Percentiles rank a stretch among this genome's conserved stretches.
These are phyloP conservation scores for Lasiosphaeriaceae sp. DNA, from an alignment of 495 filamentous ascomycete genomes.

Conservation along the genomic window DNA sequence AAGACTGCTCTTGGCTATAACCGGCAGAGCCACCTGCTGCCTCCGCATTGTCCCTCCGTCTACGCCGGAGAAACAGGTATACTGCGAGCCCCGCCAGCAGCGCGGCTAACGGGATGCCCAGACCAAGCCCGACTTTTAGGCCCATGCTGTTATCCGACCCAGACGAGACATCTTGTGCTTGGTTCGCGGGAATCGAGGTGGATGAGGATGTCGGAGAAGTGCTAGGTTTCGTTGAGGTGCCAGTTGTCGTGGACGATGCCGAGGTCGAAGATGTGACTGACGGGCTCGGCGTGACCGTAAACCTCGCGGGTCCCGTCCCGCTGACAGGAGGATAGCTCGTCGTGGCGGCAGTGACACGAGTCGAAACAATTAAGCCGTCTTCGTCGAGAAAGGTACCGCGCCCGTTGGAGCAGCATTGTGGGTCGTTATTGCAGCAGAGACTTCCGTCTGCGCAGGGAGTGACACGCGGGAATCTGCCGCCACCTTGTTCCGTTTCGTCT, in stretches of 20 bases:
- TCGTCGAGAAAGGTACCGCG: slow-evolving; percentile 23
- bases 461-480: slow-evolving; percentile 20
- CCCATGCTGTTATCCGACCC: background rate
- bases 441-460: slow-evolving; percentile 21
- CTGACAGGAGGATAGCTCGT: slow-evolving; percentile 17
- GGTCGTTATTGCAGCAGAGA: slow-evolving; percentile 27
- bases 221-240: background rate
- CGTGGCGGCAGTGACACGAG: slow-evolving; percentile 6
- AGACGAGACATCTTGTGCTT: background rate
- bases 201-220: background rate
- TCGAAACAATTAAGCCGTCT: slow-evolving; percentile 11
- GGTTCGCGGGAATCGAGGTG: background rate
- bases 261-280: background rate
- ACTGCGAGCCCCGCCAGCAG: slow-evolving; percentile 1
- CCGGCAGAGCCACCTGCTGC: background rate
- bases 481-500: slow-evolving; percentile 10
- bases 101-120: slow-evolving; percentile 14
- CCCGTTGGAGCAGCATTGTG: slow-evolving; percentile 21
- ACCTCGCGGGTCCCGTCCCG: slow-evolving; percentile 8
- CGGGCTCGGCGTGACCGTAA: slow-evolving; percentile 1
- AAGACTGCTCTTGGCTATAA: background rate
- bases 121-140: slow-evolving; percentile 15
- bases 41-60: background rate
- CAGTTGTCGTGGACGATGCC: slow-evolving; percentile 6
- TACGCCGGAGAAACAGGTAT: slow-evolving; percentile 5